Evolutionary conservation across 2,329 filamentous ascomycete species (phyloP).

Genomic region (Colletotrichum orbiculare): DNA sequence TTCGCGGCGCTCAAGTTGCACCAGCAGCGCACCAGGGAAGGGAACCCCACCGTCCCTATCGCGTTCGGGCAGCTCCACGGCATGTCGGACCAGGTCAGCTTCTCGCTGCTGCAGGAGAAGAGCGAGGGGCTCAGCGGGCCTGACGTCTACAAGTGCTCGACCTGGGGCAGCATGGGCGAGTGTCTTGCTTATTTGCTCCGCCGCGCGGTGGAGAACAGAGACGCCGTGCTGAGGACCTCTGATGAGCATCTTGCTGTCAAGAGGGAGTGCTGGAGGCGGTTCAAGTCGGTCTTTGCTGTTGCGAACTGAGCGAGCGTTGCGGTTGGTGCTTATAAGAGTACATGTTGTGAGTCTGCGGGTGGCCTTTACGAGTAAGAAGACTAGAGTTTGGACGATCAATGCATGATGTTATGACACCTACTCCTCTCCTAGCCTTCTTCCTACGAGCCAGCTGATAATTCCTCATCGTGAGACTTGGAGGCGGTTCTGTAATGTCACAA

Average conservation of each 20-base stretch:
- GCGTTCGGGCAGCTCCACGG: constrained; percentile 66
- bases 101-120: constrained; percentile 56
- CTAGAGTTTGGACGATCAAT: too few species aligned
- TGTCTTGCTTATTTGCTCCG: constrained; percentile 52
- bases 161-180: constrained; percentile 52
- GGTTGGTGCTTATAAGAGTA: too few species aligned
- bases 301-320: too few species aligned
- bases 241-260: constrained; percentile 47
- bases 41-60: constrained; percentile 49
- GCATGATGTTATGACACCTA: too few species aligned
- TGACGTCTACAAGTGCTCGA: constrained; percentile 53
- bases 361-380: too few species aligned
- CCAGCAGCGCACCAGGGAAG: constrained; percentile 49
- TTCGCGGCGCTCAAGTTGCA: constrained; percentile 57
- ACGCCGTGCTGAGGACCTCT: constrained; percentile 43
- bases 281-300: constrained; percentile 37
- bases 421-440: too few species aligned
- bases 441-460: too few species aligned
- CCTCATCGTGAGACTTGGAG: too few species aligned
- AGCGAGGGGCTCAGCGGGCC: constrained; percentile 40
- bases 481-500: too few species aligned
- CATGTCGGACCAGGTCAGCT: constrained; percentile 68
- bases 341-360: too few species aligned
- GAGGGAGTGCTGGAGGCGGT: constrained; percentile 44
- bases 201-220: constrained; percentile 52